Percentiles rank a stretch among this genome's conserved stretches.
phyloP scores from a whole-genome alignment of 129 eudicot species.

The Apium graveolens region DNA sequence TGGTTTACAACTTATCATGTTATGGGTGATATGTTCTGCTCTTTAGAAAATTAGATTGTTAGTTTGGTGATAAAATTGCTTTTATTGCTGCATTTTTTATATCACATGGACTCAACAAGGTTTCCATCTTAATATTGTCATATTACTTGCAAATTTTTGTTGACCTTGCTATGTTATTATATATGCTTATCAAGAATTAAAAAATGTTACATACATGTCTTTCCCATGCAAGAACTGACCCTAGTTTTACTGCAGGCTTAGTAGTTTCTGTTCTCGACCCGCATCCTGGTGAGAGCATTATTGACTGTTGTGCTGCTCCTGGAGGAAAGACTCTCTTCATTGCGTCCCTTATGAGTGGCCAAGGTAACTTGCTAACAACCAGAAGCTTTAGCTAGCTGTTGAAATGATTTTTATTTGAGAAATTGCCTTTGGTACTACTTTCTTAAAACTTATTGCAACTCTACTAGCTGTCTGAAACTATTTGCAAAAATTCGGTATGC shows the following conservation, averaged over 20 bases:
- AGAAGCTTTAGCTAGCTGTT: not conserved
- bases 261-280: constrained; percentile 82
- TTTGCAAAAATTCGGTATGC: not conserved
- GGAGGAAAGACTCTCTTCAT: constrained; percentile 96
- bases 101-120: not conserved
- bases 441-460: not conserved
- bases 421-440: not conserved
- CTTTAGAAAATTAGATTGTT: not conserved
- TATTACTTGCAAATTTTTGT: not conserved
- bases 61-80: not conserved
- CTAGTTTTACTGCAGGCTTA: constrained; percentile 50
- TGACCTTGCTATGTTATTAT: not conserved
- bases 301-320: constrained; percentile 99
- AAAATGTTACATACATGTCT: not conserved
- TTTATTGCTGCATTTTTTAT: too few relatives aligned
- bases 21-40: not conserved
- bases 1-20: not conserved
- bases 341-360: constrained; percentile 67
- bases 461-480: not conserved
- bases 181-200: not conserved
- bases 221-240: constrained; percentile 4
- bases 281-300: constrained; percentile 67
- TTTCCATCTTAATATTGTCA: not conserved
- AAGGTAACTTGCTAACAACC: constrained; percentile 34
- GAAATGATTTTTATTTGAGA: not conserved